These are phyloP conservation scores for Cnidoscolus chayamansa DNA, from an alignment of 441 rosid species.

Conservation along the genomic window DNA sequence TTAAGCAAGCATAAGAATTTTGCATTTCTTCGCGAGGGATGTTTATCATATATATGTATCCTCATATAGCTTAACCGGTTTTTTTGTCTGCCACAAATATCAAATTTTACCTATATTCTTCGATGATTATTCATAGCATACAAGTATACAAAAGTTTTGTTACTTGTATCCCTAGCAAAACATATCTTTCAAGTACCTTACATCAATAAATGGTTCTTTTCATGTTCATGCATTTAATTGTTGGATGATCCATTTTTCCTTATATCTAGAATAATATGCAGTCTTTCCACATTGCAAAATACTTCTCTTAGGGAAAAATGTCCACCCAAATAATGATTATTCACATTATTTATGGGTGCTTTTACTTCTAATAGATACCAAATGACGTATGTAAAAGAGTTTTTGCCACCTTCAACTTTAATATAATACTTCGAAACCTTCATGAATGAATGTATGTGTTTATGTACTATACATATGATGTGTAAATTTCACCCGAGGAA, in stretches of 20 bases:
- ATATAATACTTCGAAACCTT: no score
- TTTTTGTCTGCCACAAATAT: background rate
- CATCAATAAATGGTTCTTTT: background rate
- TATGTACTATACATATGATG: no score
- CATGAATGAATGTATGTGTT: no score
- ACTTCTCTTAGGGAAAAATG: background rate
- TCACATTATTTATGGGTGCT: background rate
- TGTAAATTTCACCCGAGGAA: no score
- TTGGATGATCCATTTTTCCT: background rate
- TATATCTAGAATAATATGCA: background rate
- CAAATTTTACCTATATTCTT: background rate
- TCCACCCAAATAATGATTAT: background rate
- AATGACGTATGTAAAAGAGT: no score
- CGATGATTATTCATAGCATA: background rate
- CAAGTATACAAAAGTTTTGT: background rate
- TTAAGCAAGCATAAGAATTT: background rate
- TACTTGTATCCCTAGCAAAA: background rate
- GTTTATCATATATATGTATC: constrained; percentile 1
- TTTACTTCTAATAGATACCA: background rate
- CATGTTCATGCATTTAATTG: background rate
- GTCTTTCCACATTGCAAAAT: background rate
- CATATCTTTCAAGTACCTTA: background rate
- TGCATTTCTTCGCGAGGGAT: background rate
- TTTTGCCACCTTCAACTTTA: no score
- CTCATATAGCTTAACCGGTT: background rate